Evolutionary conservation across 148 eudicot species (phyloP), one percentile per base, ranked within the genome.

Genomic region (Hydrangea macrophylla): DNA sequence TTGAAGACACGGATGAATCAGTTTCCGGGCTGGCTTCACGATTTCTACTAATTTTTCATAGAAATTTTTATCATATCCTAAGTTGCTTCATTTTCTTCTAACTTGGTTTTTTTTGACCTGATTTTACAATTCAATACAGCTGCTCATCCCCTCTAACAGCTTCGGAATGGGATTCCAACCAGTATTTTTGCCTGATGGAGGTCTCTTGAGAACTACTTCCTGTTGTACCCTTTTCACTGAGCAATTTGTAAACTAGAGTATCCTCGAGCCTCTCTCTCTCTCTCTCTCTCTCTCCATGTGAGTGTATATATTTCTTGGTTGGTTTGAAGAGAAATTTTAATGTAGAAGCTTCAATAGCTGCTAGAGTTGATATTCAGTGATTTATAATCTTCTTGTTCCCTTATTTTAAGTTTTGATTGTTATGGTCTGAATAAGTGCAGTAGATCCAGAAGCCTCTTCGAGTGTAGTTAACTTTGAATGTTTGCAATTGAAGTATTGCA

Each of bases 11-110:
- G 12, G 62, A 44, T 31, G 64, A 51, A 58, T 53, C 1, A 40
- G 39, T 59, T 57, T 32, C 18, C 13, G 27, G 64, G 71, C 25
- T 31, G 5, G 8, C n/a, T 5, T 1, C 53, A 36, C 58, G 9
- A 9, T 22, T 24, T 66, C 64, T 66, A 66, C 80, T 68, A 55
- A 62, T 60, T 73, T 18, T 18, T 62, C 54, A 48, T 62, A 44
- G 64, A 73, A 33, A 64, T 68, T 56, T 58, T 67, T 60, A 58
- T 60, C 66, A 74, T 33, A 74, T 33, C 70, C 67, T 28, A 39
- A 15, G 66, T 39, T 60, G 60, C 50, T 44, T 62, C 56, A 10
- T 68, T 54, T 45, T 32, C 70, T 73, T 60, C 65, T 60, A 58
- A 59, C 65, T 35, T 51, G 55, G 24, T 53, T 51, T 13, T 55